Evolutionary conservation across 2,329 filamentous ascomycete species (phyloP).

Genomic region (Fusarium nelsonii): DNA sequence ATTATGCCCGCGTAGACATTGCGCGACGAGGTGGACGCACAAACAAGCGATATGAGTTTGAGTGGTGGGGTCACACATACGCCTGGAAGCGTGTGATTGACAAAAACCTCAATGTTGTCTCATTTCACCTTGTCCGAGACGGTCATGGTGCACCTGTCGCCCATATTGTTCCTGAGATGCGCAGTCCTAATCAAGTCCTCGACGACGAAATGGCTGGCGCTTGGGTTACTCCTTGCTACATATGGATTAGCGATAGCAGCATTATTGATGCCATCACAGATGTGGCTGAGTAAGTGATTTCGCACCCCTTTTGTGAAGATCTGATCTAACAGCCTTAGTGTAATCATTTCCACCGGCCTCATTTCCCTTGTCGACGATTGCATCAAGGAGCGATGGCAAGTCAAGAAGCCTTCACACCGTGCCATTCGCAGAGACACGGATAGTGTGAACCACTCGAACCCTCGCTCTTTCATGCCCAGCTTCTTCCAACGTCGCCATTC

Average conservation of each 20-base stretch:
- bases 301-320: slow-evolving; percentile 1
- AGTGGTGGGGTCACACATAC: slow-evolving; percentile 92
- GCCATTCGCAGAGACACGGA: slow-evolving; percentile 46
- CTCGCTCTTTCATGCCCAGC: slow-evolving; percentile 54
- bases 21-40: slow-evolving; percentile 73
- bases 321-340: slow-evolving; percentile 64
- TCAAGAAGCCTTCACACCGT: slow-evolving; percentile 55
- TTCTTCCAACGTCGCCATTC: slow-evolving; percentile 59
- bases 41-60: slow-evolving; percentile 86
- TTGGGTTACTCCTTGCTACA: slow-evolving; percentile 90
- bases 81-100: slow-evolving; percentile 84
- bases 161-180: slow-evolving; percentile 84
- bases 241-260: slow-evolving; percentile 85
- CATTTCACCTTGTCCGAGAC: slow-evolving; percentile 82
- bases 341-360: slow-evolving; percentile 90
- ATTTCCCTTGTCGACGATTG: slow-evolving; percentile 90
- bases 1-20: slow-evolving; percentile 93
- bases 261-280: slow-evolving; percentile 79
- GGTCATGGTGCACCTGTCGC: slow-evolving; percentile 74
- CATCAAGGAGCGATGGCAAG: slow-evolving; percentile 82
- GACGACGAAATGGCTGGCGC: slow-evolving; percentile 83
- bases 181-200: slow-evolving; percentile 76
- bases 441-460: slow-evolving; percentile 43
- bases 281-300: slow-evolving; percentile 80
- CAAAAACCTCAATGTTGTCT: slow-evolving; percentile 75